Conservation (phyloP, 2,329 filamentous ascomycete genomes). For the Colletotrichum sp. region DNA sequence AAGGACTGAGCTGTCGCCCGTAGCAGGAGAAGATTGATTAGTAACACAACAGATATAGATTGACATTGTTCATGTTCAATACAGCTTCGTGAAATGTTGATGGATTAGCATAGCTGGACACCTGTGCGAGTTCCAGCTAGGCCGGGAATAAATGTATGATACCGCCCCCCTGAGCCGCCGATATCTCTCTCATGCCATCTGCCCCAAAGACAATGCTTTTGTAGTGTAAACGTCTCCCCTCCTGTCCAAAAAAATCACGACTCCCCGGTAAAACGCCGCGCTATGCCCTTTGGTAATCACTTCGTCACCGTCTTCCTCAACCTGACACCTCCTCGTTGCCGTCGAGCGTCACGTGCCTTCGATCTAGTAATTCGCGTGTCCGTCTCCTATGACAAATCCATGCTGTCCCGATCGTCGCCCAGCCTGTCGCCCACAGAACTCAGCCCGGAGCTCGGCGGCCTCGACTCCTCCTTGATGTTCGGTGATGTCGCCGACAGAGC, state of each 20-base stretch:
- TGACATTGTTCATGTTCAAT: not conserved
- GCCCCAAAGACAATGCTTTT: not conserved
- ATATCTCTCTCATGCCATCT: not conserved
- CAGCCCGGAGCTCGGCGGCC: slow-evolving; percentile 59
- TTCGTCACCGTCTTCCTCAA: not conserved
- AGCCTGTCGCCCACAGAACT: slow-evolving; percentile 59
- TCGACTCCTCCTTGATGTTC: slow-evolving; percentile 34
- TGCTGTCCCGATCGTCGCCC: slow-evolving; percentile 46
- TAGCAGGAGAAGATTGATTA: not conserved
- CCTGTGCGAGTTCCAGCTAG: too few species aligned
- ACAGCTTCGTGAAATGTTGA: not conserved
- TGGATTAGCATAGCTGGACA: not conserved
- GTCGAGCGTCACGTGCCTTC: not conserved
- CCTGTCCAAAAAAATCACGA: not conserved
- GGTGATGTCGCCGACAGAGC: slow-evolving; percentile 18
- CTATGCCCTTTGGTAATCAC: slow-evolving; percentile 20
- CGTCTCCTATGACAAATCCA: slow-evolving; percentile 46
- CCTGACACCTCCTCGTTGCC: not conserved
- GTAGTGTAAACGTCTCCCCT: not conserved
- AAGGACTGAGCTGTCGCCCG: fast-evolving
- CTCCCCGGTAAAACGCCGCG: slow-evolving; percentile 16
- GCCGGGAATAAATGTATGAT: not conserved
- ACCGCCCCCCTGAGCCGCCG: not conserved
- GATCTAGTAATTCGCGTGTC: not conserved
- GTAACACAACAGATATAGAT: not conserved